Base-by-base conservation (phyloP, 352 stramenopile species). In the Globisporangium carolinianum region DNA sequence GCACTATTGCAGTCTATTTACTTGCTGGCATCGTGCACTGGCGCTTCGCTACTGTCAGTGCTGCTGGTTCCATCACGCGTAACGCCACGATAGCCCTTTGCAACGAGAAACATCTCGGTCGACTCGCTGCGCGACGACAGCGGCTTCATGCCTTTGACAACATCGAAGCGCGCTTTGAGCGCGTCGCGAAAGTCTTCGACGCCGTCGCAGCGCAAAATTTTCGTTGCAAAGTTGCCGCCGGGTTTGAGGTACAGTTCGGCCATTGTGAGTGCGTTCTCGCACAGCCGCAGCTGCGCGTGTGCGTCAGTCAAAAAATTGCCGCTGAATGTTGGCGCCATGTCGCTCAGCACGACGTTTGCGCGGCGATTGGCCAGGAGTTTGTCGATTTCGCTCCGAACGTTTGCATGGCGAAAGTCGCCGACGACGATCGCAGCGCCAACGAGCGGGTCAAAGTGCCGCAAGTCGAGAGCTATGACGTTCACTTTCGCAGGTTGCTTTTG, bases 301-400 rank as follows among this genome's bases (percentile, higher is more conserved):
- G 80, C 82, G 69, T 96, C 86, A 4, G 71, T 73, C 48, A 90
- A 69, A 57, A 84, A 83, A 48, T 79, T 86, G 48, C 86, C 86
- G 4, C 79, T 84, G 68, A 94, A 94, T 45, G 79, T 82, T 46
- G 86, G 84, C 49, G 86, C 86, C 86, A 96, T 96, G 73, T 96
- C 86, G 59, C 86, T 95, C 32, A 96, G 73, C 53, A 96, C 80
- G 24, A 94, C 83, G 63, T 91, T 79, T 8, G 62, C 86, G 36
- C 76, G 65, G 42, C 76, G 72, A 3, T 68, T 68, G 32, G 47
- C 58, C 24, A 94, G 63, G 12, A 76, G 65, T 24, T 67, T 61
- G 43, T 71, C 69, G 53, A 96, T 79, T 63, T 91, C 59, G 15
- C 60, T 60, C 49, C 80, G 72, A 49, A 94, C 72, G 1, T 55